A percentile compares a stretch with the other conserved stretches of the same genome.
Conservation (phyloP, 192 early-diverging fungal species). For the Coemansia sp. region DNA sequence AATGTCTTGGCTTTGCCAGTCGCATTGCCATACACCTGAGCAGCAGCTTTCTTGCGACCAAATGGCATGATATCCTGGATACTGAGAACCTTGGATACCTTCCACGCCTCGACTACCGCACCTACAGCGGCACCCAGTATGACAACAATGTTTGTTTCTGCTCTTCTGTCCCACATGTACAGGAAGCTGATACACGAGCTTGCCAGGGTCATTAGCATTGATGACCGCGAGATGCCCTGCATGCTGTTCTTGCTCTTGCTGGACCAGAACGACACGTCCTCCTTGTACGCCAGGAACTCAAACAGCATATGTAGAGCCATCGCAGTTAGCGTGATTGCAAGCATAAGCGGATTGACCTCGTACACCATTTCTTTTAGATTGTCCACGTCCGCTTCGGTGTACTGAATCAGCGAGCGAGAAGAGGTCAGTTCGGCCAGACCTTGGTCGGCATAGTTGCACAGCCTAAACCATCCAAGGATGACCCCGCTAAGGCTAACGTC, state of each 20-base stretch:
- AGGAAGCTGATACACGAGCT: conserved; percentile 49
- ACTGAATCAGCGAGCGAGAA: conserved; percentile 28
- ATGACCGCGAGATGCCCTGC: conserved; percentile 53
- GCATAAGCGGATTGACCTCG: conserved; percentile 56
- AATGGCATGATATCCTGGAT: conserved; percentile 16
- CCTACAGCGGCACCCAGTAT: conserved; percentile 44
- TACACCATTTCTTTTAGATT: conserved; percentile 55
- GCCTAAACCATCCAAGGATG: conserved; percentile 52
- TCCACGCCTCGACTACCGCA: conserved; percentile 55
- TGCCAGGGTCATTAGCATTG: conserved; percentile 52
- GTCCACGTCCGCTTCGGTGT: conserved; percentile 51
- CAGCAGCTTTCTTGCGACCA: not conserved
- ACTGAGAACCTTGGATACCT: conserved; percentile 42
- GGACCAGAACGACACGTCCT: conserved; percentile 57
- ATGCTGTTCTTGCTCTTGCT: conserved; percentile 22
- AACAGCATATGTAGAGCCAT: conserved; percentile 55
- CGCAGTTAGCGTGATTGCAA: conserved; percentile 53
- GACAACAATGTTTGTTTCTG: conserved; percentile 55
- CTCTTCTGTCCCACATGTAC: conserved; percentile 53
- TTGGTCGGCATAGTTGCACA: conserved; percentile 42
- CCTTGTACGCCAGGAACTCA: conserved; percentile 58
- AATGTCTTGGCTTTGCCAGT: not conserved
- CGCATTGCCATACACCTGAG: not conserved
- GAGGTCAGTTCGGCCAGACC: conserved; percentile 35
- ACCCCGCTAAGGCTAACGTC: conserved; percentile 35